These are phyloP conservation scores for Annulohypoxylon moriforme DNA, from an alignment of 495 filamentous ascomycete species.

Conservation along the genomic window DNA sequence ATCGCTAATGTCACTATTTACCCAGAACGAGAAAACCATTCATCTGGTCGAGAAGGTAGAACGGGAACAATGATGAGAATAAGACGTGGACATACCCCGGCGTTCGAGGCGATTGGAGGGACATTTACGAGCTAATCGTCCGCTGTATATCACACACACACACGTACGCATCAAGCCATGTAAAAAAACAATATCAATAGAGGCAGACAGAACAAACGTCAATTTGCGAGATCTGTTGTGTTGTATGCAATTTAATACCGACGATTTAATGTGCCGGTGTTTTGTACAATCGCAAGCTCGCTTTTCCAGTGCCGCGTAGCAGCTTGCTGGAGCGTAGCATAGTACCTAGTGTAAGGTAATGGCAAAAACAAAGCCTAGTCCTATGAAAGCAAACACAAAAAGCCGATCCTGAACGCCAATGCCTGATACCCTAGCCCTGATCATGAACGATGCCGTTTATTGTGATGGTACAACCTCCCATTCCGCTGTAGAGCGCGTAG, in stretches of 20 bases:
- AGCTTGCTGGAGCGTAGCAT: background rate
- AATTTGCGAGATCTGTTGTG: background rate
- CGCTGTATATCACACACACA: conserved; percentile 24
- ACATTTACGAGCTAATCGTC: background rate
- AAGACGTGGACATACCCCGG: conserved; percentile 19
- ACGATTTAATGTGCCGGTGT: background rate
- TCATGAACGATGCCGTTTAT: conserved; percentile 4
- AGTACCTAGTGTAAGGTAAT: too few species aligned
- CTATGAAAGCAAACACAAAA: conserved; percentile 10
- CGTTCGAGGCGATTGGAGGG: conserved; percentile 19
- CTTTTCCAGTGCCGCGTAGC: background rate
- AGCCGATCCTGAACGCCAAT: conserved; percentile 32
- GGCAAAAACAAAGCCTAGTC: background rate
- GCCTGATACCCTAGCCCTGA: conserved; percentile 4
- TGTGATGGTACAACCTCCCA: background rate
- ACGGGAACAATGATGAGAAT: conserved; percentile 62
- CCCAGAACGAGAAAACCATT: conserved; percentile 88
- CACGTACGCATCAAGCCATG: conserved; percentile 3
- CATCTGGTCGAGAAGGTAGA: conserved; percentile 74
- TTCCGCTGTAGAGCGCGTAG: background rate
- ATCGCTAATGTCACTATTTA: background rate
- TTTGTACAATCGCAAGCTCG: background rate
- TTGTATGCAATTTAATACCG: background rate
- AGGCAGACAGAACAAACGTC: conserved; percentile 6
- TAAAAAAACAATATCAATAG: background rate